Percentiles rank a stretch among this genome's conserved stretches.
These are phyloP conservation scores for Athelia psychrophila DNA, from an alignment of 1,284 basidiomycete species.

Conservation along the genomic window DNA sequence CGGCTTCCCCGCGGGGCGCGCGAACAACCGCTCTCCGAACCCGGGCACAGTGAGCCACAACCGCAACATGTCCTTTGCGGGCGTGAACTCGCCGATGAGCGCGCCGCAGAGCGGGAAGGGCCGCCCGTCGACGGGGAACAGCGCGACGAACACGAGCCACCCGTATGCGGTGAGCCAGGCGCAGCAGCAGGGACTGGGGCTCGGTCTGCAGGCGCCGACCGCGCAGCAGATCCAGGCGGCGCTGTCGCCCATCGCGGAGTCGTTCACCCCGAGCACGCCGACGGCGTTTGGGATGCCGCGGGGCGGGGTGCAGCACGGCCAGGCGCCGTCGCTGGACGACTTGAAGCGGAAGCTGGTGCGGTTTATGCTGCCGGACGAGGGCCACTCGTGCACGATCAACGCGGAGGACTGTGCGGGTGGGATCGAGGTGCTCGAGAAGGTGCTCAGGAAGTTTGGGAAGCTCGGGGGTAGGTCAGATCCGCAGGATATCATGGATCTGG, in stretches of 20 bases:
- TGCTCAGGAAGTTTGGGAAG: slow-evolving; percentile 86
- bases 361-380: slow-evolving; percentile 81
- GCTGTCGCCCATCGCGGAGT: slow-evolving; percentile 71
- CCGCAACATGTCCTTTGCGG: slow-evolving; percentile 46
- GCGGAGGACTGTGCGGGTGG: slow-evolving; percentile 77
- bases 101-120: slow-evolving; percentile 30
- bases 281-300: slow-evolving; percentile 49
- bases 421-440: slow-evolving; percentile 82
- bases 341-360: slow-evolving; percentile 81
- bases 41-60: slow-evolving; percentile 34
- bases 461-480: slow-evolving; percentile 44
- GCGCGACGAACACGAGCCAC: slow-evolving; percentile 32
- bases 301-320: slow-evolving; percentile 42
- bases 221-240: slow-evolving; percentile 30
- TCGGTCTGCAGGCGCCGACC: slow-evolving; percentile 30
- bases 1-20: slow-evolving; percentile 41
- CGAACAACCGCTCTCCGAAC: slow-evolving; percentile 16
- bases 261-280: slow-evolving; percentile 54
- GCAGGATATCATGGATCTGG: slow-evolving; percentile 36
- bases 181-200: slow-evolving; percentile 10
- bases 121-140: slow-evolving; percentile 33
- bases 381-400: slow-evolving; percentile 73
- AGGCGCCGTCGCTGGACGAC: slow-evolving; percentile 68
- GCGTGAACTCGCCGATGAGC: slow-evolving; percentile 31
- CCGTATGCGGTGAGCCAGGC: slow-evolving; percentile 51